Evolutionary conservation across 176 grass and related monocot species (phyloP), one percentile per base, ranked within the genome.

Genomic region (Zea luxurians): DNA sequence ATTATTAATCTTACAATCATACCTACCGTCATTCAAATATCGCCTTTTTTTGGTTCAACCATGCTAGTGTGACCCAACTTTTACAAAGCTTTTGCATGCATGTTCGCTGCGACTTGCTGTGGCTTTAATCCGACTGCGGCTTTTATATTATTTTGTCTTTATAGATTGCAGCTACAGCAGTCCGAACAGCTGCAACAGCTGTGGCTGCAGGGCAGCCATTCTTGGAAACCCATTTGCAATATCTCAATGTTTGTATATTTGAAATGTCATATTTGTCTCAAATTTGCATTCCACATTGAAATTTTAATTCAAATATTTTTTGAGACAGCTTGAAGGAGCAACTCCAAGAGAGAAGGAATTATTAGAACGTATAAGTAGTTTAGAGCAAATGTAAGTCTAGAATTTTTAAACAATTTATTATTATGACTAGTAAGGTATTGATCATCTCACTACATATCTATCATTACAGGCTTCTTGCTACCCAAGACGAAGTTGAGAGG

Each of bases 271-370:
- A 8, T 0, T 47, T 38, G 3, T 53, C 3, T 8, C 42, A 20
- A 37, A 21, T 4, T 36, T 5, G 0, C 4, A 38, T 11, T 83
- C 38, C 3, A 13, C 0, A 11, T 15, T 0, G 6, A 76, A 68
- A 48, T 37, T 10, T 21, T 48, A 8, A 12, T 4, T 63, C 12
- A 27, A 70, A 46, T 48, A 69, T 10, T 78, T 5, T 45, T 66
- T 21, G 16, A 50, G 5, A 18, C 36, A 89, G 52, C 2, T 71
- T 16, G 72, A 89, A 77, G 59, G 36, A 70, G 35, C 41, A 77
- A 72, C 66, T 17, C 59, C 68, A 7, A 77, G 48, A 47, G 87
- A 85, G 44, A 88, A 88, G 16, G 66, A 89, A 18, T 66, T 89
- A 16, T 12, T 76, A 13, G 57, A 85, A 37, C 65, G 5, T 1